Percentiles rank a stretch among this genome's conserved stretches.
phyloP scores from a whole-genome alignment of 352 stramenopile species.

The Globisporangium echinulatum region DNA sequence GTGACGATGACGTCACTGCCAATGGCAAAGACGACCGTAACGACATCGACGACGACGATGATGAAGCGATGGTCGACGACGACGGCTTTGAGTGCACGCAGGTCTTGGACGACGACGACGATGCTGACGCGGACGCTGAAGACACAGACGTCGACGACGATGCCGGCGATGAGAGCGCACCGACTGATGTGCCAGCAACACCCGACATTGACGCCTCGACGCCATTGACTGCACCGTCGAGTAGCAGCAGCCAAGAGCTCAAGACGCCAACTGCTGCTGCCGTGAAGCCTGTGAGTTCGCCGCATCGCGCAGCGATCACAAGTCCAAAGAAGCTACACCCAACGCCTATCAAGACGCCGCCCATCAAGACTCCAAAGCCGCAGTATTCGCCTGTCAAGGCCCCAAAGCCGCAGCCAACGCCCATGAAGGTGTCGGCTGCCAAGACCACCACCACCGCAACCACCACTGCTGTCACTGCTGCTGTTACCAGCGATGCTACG shows the following conservation, averaged over 20 bases:
- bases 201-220: not conserved
- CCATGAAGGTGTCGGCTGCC: not conserved
- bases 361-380: not conserved
- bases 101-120: slow-evolving; percentile 9
- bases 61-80: slow-evolving; percentile 8
- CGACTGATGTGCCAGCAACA: not conserved
- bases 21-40: slow-evolving; percentile 1
- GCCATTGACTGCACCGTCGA: no score
- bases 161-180: slow-evolving; percentile 2
- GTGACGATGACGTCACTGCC: not conserved
- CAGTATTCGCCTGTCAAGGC: not conserved
- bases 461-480: no score
- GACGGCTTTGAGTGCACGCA: slow-evolving; percentile 3
- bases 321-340: no score
- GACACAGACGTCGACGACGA: slow-evolving; percentile 7
- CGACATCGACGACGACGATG: slow-evolving; percentile 10
- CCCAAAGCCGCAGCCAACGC: not conserved
- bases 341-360: not conserved
- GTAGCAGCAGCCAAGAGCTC: not conserved
- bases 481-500: not conserved
- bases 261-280: not conserved
- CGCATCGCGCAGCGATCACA: no score
- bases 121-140: slow-evolving; percentile 1
- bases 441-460: not conserved
- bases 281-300: no score